These are phyloP conservation scores for Pinus taeda DNA, from an alignment of 75 land plant genomes.

Conservation along the genomic window DNA sequence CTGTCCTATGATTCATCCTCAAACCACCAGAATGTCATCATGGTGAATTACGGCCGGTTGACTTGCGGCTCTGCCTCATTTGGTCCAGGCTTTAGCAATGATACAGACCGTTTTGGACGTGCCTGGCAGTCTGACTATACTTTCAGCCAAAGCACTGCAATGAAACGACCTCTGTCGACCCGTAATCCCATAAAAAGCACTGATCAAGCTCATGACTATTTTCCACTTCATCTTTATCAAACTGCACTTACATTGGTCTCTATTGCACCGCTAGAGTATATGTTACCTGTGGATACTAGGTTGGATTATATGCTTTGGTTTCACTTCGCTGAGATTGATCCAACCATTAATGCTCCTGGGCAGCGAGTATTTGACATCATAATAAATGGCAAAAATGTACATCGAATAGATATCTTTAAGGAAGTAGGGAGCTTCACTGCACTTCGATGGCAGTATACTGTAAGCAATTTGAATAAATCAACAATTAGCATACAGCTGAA, in stretches of 20 bases:
- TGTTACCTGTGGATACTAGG: constrained; percentile 68
- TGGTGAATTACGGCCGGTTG: constrained; percentile 87
- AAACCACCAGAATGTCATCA: constrained; percentile 21
- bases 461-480: constrained; percentile 62
- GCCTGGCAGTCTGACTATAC: constrained; percentile 73
- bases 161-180: constrained; percentile 21
- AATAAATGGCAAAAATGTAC: constrained; percentile 45
- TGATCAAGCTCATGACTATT: constrained; percentile 65
- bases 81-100: constrained; percentile 82
- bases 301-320: constrained; percentile 94
- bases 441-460: constrained; percentile 47
- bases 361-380: constrained; percentile 80
- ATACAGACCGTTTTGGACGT: constrained; percentile 62
- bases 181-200: constrained; percentile 33
- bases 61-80: constrained; percentile 56
- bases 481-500: constrained; percentile 51
- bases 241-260: constrained; percentile 35
- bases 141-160: constrained; percentile 13
- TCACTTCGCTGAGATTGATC: constrained; percentile 96
- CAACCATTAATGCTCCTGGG: constrained; percentile 52
- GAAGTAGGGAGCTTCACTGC: constrained; percentile 72
- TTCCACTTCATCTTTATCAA: constrained; percentile 68
- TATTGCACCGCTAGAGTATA: constrained; percentile 40
- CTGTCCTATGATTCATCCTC: constrained; percentile 35
- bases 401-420: constrained; percentile 64